Evolutionary conservation across 202 grass and related monocot species (phyloP), one percentile per base, ranked within the genome.

Genomic region (Cymbopogon flexuosus): DNA sequence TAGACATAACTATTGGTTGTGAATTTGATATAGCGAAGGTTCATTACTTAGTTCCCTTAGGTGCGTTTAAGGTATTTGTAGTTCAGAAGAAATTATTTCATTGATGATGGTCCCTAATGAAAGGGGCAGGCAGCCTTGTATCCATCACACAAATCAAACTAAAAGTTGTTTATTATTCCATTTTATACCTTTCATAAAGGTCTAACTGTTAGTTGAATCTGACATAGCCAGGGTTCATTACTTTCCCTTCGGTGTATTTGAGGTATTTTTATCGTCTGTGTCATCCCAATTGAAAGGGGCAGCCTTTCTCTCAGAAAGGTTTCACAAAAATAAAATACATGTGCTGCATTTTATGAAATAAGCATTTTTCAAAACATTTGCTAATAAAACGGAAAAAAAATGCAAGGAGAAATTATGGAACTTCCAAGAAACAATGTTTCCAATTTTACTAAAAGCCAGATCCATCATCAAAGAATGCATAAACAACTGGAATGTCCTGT

Each of bases 141-240:
- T 27, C 1, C 27, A 27, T 27, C n/a, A n/a, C n/a, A n/a, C n/a
- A n/a, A n/a, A n/a, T n/a, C 27, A 27, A 27, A 27, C 24, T 70
- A 23, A 16, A 63, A 22, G 12, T 69, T 77, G 5, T 77, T 63
- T 49, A 22, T 75, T 67, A 23, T 41, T 84, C 40, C 62, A 66
- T 12, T 79, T 22, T 23, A 66, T 52, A 66, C 30, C 49, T 35
- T 78, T 33, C 24, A 45, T 27, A 42, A 0, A 42, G 0, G 7
- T 42, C 19, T 19, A 75, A 15, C 5, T 8, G 24, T 6, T 62
- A 43, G 14, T 43, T n/a, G 37, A 62, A 43, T 27, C 29, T 42
- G 51, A 43, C 2, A 5, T 18, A 5, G 6, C 24, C 8, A 43
- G 5, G 42, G 0, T 63, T 31, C 16, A 19, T 54, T 54, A 19